phyloP scores from a whole-genome alignment of 208 protist species.

The Acanthamoeba sp. region DNA sequence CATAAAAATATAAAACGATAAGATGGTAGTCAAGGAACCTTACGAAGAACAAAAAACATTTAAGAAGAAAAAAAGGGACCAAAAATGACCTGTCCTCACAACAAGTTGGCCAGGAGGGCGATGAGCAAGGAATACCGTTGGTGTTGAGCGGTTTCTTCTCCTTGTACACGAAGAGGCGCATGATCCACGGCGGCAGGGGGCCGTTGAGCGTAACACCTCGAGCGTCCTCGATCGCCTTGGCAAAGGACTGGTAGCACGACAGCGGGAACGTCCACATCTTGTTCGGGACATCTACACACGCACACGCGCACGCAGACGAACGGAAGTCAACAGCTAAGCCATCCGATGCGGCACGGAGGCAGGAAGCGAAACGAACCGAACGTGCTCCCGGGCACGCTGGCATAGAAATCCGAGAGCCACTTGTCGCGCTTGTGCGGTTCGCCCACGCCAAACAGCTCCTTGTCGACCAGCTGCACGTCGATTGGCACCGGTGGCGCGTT shows the following conservation, averaged over 20 bases:
- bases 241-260: background rate
- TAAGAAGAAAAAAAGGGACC: too few species aligned
- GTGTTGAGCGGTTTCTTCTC: slow-evolving; percentile 22
- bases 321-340: background rate
- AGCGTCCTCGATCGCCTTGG: background rate
- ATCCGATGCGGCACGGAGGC: too few species aligned
- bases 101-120: too few species aligned
- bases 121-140: background rate
- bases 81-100: too few species aligned
- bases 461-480: slow-evolving; percentile 40
- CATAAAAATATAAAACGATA: background rate
- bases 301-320: background rate
- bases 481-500: background rate
- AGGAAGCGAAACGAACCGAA: slow-evolving; percentile 14
- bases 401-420: background rate
- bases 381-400: background rate
- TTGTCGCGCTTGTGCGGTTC: slow-evolving; percentile 13
- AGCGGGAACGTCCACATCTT: slow-evolving; percentile 61
- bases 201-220: background rate
- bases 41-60: too few species aligned
- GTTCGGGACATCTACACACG: background rate
- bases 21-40: too few species aligned
- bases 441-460: slow-evolving; percentile 1
- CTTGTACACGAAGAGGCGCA: slow-evolving; percentile 31
- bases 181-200: background rate